Conservation (phyloP, 2,329 filamentous ascomycete genomes). For the Trichoderma lentiforme region DNA sequence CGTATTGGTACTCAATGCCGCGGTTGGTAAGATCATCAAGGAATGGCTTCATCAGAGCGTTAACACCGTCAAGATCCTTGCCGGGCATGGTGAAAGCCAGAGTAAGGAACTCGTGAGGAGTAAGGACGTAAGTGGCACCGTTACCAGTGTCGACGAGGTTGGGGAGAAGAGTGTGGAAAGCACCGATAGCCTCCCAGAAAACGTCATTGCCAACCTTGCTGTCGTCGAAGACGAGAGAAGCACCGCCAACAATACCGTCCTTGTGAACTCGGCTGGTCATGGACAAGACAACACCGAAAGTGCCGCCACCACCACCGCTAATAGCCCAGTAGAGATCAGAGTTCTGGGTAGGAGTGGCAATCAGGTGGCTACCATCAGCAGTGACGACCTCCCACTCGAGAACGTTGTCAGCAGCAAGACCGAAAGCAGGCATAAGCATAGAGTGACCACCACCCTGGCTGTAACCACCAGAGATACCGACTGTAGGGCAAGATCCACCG, state of each 20-base stretch:
- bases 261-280: constrained; percentile 3
- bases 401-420: constrained; percentile 58
- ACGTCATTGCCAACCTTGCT: neutral
- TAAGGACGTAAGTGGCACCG: neutral
- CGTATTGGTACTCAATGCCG: neutral
- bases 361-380: constrained; percentile 37
- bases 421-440: constrained; percentile 49
- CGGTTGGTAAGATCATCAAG: neutral
- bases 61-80: neutral
- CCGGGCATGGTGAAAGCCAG: neutral
- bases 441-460: constrained; percentile 59
- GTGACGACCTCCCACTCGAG: constrained; percentile 57
- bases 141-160: neutral
- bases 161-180: neutral
- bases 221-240: neutral
- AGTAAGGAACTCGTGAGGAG: neutral
- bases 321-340: neutral
- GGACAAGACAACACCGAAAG: constrained; percentile 13
- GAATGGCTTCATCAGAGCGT: neutral
- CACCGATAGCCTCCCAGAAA: neutral
- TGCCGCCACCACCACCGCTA: neutral
- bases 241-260: neutral
- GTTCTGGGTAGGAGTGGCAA: neutral
- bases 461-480: constrained; percentile 59
- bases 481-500: constrained; percentile 45